Evolutionary conservation across 1,284 basidiomycete genomes (phyloP), one percentile per base, ranked within the genome.

Genomic region (Malassezia brasiliensis): DNA sequence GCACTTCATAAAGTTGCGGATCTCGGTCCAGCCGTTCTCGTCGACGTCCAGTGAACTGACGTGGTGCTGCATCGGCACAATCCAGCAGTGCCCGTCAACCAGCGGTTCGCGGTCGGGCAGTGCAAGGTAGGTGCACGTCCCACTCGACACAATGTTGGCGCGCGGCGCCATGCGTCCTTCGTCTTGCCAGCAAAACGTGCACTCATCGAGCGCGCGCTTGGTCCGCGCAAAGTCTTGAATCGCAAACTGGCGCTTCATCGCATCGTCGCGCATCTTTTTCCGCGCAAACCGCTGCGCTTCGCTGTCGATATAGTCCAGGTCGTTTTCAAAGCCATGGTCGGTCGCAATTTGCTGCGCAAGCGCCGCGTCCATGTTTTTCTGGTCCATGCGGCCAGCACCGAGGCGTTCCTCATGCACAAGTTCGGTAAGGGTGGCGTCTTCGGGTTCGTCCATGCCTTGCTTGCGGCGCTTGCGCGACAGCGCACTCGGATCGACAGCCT

Each of bases 191-290:
- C 76, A 77, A 55, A 67, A 75, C n/a, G 82, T 82, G 77, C 93
- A 98, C 4, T 81, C 56, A 65, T 93, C 84, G 42, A 98, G 75
- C 1, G 83, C 91, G 69, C 87, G 87, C 78, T 94, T 89, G 0
- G 94, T 98, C 45, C 84, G 83, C 54, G 90, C 91, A 77, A 90
- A 98, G 76, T 98, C 93, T 6, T 96, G 84, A 67, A 98, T 88
- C 14, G 94, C 94, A 75, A 96, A 99, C 63, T 90, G 87, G 35
- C 93, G 82, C 77, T 93, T 98, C 83, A 94, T 87, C 22, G 87
- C 88, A 72, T 96, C 94, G 11, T 84, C 84, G 57, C 90, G 87
- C 87, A 94, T 90, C 77, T 91, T 93, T 74, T 88, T 85, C 59
- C 89, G 80, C 31, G 88, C 90, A 0, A 98, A 81, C 62, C 83